Evolutionary conservation across 1,139 yeast species (phyloP), one percentile per base, ranked within the genome.

Genomic region (Taphrina communis): DNA sequence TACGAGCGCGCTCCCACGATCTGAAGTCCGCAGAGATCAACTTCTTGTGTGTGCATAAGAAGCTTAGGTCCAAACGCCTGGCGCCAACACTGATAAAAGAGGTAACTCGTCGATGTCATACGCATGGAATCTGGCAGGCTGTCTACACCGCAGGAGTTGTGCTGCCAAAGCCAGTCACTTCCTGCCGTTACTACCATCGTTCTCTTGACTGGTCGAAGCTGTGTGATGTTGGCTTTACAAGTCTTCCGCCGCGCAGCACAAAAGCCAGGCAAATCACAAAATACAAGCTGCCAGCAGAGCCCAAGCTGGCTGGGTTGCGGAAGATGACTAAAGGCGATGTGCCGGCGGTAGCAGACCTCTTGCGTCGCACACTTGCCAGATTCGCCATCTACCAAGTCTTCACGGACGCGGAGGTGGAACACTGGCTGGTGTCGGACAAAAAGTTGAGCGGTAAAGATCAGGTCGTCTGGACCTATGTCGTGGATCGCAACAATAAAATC

Each of bases 31-130:
- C 91, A 31, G 99, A 94, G 76, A 92, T 94, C 80, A 94, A 94
- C 79, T 95, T 94, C 78, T 81, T 94, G 75, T 92, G 97, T 77
- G 90, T 95, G 69, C 99, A 94, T 80, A 94, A 94, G 79, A 91
- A 93, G 78, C 83, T 94, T 73, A 84, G 99, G 76, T 84, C 94
- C n/a, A 94, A 94, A 78, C 85, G 99, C 75, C 83, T 94, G 76
- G 93, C 99, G 0, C 99, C 99, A 0, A 89, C 94, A 17, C 82
- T 94, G 76, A 94, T 94, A 78, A 89, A 90, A 75, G 99, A 94
- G 79, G 89, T 94, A 73, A 94, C 99, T 4, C 85, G 99, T 77
- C 84, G 98, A 74, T 96, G 94, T 73, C 94, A 95, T 78, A 83
- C 85, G 72, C 83, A 83, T 61, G 85, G 90, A 70, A 89, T 93